Evolutionary conservation across 23 red algal genomes (phyloP).

Genomic region (Gracilaria vermiculophylla): DNA sequence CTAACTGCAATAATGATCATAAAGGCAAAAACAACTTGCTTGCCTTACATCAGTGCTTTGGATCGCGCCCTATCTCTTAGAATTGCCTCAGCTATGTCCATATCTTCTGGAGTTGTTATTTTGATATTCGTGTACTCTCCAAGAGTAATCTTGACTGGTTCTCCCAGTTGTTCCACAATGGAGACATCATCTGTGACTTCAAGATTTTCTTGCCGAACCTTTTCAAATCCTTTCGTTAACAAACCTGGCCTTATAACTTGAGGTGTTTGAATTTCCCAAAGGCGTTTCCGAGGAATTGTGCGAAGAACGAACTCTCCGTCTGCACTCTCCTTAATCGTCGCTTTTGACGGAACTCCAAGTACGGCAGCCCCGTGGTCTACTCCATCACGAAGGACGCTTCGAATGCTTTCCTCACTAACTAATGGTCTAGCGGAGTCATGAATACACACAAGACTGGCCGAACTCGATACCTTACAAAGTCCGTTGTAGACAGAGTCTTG

Average conservation of each 20-base stretch:
- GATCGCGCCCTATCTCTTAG: constrained; percentile 39
- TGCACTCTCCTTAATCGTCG: constrained; percentile 94
- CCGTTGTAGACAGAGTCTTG: constrained; percentile 92
- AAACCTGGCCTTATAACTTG: constrained; percentile 77
- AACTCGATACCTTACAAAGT: constrained; percentile 4
- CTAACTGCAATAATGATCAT: neutral
- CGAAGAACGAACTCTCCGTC: constrained; percentile 90
- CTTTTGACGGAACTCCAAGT: constrained; percentile 90
- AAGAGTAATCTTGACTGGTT: constrained; percentile 83
- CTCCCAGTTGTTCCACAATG: constrained; percentile 86
- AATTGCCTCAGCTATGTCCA: constrained; percentile 92
- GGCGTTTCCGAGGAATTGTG: constrained; percentile 79
- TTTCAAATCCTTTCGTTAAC: constrained; percentile 82
- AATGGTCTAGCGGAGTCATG: constrained; percentile 94
- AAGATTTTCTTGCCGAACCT: constrained; percentile 48
- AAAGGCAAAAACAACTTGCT: neutral
- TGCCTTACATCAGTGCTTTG: neutral
- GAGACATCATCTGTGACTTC: constrained; percentile 95
- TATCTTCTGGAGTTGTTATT: constrained; percentile 97
- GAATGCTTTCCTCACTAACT: constrained; percentile 65
- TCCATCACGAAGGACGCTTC: constrained; percentile 83
- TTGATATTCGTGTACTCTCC: constrained; percentile 99
- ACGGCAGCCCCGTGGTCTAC: constrained; percentile 83
- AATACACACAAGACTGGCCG: constrained; percentile 73
- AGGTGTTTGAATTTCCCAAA: constrained; percentile 99